Percentiles rank a stretch among this genome's conserved stretches.
Evolutionary conservation across 495 filamentous ascomycete genomes (phyloP).

Genomic region (Xylaria longipes): DNA sequence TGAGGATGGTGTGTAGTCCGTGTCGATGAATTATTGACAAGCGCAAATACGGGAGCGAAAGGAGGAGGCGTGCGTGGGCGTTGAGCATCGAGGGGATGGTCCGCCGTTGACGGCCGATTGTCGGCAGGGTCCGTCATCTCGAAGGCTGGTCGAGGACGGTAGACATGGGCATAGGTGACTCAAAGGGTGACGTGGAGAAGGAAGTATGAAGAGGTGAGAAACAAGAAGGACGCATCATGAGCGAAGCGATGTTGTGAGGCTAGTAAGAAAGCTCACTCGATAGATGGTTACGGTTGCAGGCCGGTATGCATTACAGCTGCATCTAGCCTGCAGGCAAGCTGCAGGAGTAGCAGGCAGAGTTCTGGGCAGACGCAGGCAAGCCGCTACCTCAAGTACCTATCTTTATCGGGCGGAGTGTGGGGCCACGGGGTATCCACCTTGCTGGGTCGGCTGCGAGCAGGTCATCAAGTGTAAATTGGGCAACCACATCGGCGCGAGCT

Average conservation of each 20-base stretch:
- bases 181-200: slow-evolving; percentile 42
- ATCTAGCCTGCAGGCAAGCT: slow-evolving; percentile 24
- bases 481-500: background rate
- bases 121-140: slow-evolving; percentile 39
- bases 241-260: slow-evolving; percentile 33
- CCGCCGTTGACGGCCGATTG: slow-evolving; percentile 33
- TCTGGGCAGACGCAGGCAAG: slow-evolving; percentile 22
- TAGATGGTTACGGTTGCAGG: slow-evolving; percentile 30
- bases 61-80: slow-evolving; percentile 40
- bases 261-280: slow-evolving; percentile 35
- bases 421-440: background rate
- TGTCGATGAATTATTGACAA: slow-evolving; percentile 62
- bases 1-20: slow-evolving; percentile 72
- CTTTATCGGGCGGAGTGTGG: slow-evolving; percentile 38
- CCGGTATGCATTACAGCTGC: slow-evolving; percentile 24
- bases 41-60: slow-evolving; percentile 71
- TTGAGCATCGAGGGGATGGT: slow-evolving; percentile 36
- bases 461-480: background rate
- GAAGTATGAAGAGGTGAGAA: slow-evolving; percentile 42
- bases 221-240: slow-evolving; percentile 59
- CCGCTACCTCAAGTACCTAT: slow-evolving; percentile 27
- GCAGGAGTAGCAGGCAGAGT: slow-evolving; percentile 10
- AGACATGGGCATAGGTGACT: slow-evolving; percentile 34
- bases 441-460: background rate
- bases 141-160: slow-evolving; percentile 26